These are phyloP conservation scores for Chaetomium fimeti DNA, from an alignment of 495 filamentous ascomycete genomes.

Conservation along the genomic window DNA sequence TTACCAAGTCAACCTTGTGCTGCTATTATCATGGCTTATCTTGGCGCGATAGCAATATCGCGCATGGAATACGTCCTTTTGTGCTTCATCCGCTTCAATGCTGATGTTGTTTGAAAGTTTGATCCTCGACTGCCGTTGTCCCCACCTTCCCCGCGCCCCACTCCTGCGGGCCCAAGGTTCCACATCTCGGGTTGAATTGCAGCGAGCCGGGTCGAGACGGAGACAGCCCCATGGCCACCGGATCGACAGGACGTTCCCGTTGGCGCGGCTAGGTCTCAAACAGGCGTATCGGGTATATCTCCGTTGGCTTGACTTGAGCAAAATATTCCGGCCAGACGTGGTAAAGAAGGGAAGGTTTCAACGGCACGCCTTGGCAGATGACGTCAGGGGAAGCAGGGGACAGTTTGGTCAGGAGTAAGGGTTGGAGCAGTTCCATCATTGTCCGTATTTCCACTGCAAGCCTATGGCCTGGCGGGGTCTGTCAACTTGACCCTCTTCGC, in stretches of 20 bases:
- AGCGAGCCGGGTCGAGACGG: constrained; percentile 28
- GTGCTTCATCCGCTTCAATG: too few species aligned
- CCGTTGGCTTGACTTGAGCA: too few species aligned
- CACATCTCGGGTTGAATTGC: constrained; percentile 31
- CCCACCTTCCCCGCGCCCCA: constrained; percentile 2
- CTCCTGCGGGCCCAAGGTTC: constrained; percentile 4
- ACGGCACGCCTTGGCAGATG: not conserved
- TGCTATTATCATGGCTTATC: too few species aligned
- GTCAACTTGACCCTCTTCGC: constrained; percentile 22
- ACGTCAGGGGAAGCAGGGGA: not conserved
- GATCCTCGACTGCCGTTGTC: not conserved
- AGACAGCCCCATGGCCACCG: not conserved
- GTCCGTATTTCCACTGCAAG: not conserved
- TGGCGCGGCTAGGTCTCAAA: not conserved
- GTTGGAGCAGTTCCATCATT: not conserved
- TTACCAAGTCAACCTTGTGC: too few species aligned
- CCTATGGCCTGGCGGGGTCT: constrained; percentile 18
- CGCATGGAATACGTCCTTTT: too few species aligned
- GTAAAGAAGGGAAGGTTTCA: not conserved
- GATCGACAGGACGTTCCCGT: not conserved
- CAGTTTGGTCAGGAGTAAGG: too few species aligned
- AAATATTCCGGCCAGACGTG: not conserved
- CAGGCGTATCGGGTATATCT: too few species aligned
- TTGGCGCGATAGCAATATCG: too few species aligned
- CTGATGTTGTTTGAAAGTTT: too few species aligned